phyloP scores from a whole-genome alignment of 2,329 filamentous ascomycete species.

The Aspergillus tamarii region DNA sequence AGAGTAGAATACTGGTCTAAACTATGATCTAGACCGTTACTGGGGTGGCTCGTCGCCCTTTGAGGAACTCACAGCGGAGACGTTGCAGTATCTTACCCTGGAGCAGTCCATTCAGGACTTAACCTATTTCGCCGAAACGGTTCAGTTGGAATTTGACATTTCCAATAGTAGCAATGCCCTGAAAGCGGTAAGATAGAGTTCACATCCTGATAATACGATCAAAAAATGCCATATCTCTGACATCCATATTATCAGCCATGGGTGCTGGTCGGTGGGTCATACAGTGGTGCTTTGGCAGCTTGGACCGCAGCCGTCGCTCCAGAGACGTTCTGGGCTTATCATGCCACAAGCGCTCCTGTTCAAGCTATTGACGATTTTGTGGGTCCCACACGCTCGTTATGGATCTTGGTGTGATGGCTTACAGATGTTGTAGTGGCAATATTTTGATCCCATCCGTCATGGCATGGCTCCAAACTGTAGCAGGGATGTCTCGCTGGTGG shows the following conservation, averaged over 20 bases:
- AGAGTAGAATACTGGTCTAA: background rate
- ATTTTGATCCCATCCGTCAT: slow-evolving; percentile 59
- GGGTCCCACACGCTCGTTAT: background rate
- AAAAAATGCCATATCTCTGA: slow-evolving; percentile 41
- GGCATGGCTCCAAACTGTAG: slow-evolving; percentile 65
- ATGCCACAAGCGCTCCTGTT: slow-evolving; percentile 59
- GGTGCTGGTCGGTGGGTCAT: slow-evolving; percentile 61
- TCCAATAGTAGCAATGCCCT: background rate
- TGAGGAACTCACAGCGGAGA: slow-evolving; percentile 54
- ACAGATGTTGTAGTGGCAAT: slow-evolving; percentile 52
- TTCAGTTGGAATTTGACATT: slow-evolving; percentile 50
- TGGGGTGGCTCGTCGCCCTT: slow-evolving; percentile 62
- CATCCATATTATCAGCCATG: slow-evolving; percentile 48
- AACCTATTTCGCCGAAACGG: slow-evolving; percentile 57
- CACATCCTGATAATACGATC: too few relatives aligned
- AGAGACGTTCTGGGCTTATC: slow-evolving; percentile 64
- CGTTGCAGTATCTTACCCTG: slow-evolving; percentile 58
- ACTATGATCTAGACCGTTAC: slow-evolving; percentile 54
- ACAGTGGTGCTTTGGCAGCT: slow-evolving; percentile 59
- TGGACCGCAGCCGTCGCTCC: slow-evolving; percentile 59
- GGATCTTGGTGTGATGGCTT: background rate
- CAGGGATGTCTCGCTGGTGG: slow-evolving; percentile 54
- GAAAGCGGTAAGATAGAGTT: background rate
- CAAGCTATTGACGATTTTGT: slow-evolving; percentile 59
- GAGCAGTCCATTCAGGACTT: slow-evolving; percentile 59